phyloP scores from a whole-genome alignment of 345 rosid species.

The Dovyalis caffra region DNA sequence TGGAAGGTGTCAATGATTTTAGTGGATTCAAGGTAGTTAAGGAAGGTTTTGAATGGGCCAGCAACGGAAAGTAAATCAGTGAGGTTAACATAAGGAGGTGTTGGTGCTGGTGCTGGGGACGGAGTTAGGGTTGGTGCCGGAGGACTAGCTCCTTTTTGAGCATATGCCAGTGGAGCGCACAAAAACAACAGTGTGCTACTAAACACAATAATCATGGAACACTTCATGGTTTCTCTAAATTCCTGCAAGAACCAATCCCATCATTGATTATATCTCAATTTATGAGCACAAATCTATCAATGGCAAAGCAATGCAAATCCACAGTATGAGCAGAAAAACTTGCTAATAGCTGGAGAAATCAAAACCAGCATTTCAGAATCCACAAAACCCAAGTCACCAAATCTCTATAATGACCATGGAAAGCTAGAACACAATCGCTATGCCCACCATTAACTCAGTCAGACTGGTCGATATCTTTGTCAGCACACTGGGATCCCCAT shows the following conservation, averaged over 20 bases:
- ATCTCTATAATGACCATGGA: background rate
- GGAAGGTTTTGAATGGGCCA: conserved; percentile 81
- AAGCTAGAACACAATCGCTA: too few relatives aligned
- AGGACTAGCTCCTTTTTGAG: conserved; percentile 52
- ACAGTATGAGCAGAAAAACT: background rate
- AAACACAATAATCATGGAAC: conserved; percentile 35
- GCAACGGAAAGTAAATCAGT: conserved; percentile 74
- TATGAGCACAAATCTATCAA: background rate
- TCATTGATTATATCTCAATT: conserved; percentile 6
- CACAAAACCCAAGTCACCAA: conserved; percentile 3
- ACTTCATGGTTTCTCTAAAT: conserved; percentile 43
- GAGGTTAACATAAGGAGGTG: conserved; percentile 64
- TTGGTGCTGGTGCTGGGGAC: conserved; percentile 81
- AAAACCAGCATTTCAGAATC: conserved; percentile 1
- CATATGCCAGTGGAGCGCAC: conserved; percentile 39
- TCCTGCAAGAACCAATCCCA: conserved; percentile 31
- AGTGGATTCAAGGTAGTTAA: conserved; percentile 58
- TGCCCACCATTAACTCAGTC: too few relatives aligned
- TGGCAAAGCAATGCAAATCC: background rate
- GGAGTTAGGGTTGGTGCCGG: conserved; percentile 52
- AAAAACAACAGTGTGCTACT: conserved; percentile 32
- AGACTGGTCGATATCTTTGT: too few relatives aligned
- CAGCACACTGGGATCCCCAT: too few relatives aligned
- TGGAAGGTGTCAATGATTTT: conserved; percentile 85
- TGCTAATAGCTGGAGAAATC: background rate